Conservation (phyloP, 108 stramenopile species). For the Skeletonema grethae region DNA sequence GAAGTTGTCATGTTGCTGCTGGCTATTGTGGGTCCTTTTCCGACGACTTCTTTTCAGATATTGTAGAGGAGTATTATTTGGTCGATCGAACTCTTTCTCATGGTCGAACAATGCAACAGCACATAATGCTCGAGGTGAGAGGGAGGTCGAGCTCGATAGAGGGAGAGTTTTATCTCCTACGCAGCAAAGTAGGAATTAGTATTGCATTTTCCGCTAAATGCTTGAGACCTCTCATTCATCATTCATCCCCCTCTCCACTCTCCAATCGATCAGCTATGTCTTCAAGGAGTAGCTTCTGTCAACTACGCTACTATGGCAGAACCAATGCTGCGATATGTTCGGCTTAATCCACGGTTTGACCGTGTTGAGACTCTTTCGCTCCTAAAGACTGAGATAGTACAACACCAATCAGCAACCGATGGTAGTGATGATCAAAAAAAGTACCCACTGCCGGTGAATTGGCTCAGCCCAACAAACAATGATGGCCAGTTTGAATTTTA, state of each 20-base stretch:
- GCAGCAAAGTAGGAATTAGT: background rate
- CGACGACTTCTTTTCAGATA: background rate
- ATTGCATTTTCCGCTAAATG: background rate
- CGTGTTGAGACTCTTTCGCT: constrained; percentile 52
- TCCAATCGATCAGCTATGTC: too few species aligned
- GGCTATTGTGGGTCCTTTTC: background rate
- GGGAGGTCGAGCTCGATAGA: too few species aligned
- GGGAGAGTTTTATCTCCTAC: too few species aligned
- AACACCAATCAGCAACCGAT: background rate
- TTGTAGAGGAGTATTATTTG: too few species aligned
- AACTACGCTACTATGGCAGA: background rate
- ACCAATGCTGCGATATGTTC: constrained; percentile 41
- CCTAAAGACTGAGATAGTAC: constrained; percentile 19
- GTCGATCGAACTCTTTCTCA: too few species aligned
- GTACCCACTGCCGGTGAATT: constrained; percentile 55
- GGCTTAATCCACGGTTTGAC: constrained; percentile 75
- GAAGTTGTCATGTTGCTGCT: constrained; percentile 13
- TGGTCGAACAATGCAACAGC: too few species aligned
- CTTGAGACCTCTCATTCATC: too few species aligned
- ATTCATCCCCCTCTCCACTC: too few species aligned
- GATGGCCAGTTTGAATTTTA: constrained; percentile 56
- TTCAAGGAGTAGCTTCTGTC: too few species aligned
- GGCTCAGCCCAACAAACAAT: constrained; percentile 43
- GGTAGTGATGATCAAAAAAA: background rate
- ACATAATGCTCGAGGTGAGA: too few species aligned